Evolutionary conservation across 2,329 filamentous ascomycete species (phyloP).

Genomic region (Cladosporium oxysporum): DNA sequence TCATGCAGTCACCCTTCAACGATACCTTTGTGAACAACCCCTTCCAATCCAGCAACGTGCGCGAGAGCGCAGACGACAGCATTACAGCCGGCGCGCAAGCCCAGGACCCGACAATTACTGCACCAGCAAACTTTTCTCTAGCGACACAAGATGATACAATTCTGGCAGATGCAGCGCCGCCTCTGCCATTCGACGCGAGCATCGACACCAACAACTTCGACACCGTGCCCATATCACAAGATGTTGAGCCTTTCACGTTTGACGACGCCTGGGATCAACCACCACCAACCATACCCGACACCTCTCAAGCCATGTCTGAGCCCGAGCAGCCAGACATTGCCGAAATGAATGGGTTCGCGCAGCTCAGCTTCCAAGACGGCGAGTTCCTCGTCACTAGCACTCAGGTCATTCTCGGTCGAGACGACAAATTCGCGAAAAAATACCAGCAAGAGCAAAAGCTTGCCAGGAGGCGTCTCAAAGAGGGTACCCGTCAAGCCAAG

Average conservation of each 20-base stretch:
- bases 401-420: constrained; percentile 70
- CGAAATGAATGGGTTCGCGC: constrained; percentile 61
- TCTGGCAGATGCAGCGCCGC: not conserved
- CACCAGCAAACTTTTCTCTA: constrained; percentile 8
- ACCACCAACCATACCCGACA: not conserved
- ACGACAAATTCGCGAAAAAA: constrained; percentile 39
- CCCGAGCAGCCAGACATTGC: constrained; percentile 19
- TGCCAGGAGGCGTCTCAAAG: constrained; percentile 17
- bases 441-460: constrained; percentile 27
- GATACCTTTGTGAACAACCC: constrained; percentile 17
- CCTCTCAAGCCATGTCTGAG: constrained; percentile 13
- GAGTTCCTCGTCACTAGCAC: constrained; percentile 78
- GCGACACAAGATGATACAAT: not conserved
- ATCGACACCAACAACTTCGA: constrained; percentile 15
- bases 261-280: constrained; percentile 13
- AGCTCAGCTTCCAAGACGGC: constrained; percentile 72
- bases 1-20: constrained; percentile 17
- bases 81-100: not conserved
- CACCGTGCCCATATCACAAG: constrained; percentile 2
- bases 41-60: constrained; percentile 24
- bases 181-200: constrained; percentile 7
- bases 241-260: constrained; percentile 4
- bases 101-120: not conserved
- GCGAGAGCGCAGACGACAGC: constrained; percentile 18
- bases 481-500: constrained; percentile 16